phyloP scores from a whole-genome alignment of 257 asterid genomes.

The Perilla frutescens region DNA sequence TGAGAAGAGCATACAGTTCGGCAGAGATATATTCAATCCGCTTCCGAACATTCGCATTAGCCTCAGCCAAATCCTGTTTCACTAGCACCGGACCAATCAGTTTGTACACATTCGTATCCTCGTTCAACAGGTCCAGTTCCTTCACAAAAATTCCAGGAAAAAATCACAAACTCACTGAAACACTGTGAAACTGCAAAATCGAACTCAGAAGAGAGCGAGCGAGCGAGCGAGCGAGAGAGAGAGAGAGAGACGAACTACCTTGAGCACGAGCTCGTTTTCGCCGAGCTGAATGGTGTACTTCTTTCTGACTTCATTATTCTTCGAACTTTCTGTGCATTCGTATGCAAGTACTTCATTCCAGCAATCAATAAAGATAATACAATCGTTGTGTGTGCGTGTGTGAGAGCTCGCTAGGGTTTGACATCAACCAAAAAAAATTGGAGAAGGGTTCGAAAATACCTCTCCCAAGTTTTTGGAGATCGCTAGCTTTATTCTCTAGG shows the following conservation, averaged over 20 bases:
- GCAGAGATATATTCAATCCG: slow-evolving; percentile 92
- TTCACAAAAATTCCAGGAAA: slow-evolving; percentile 33
- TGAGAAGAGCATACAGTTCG: slow-evolving; percentile 64
- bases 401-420: slow-evolving; percentile 43
- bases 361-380: background rate
- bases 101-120: slow-evolving; percentile 92
- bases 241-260: slow-evolving; percentile 46
- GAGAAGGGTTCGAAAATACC: slow-evolving; percentile 37
- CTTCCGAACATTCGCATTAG: slow-evolving; percentile 94
- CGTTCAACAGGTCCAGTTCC: slow-evolving; percentile 90
- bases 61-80: slow-evolving; percentile 97
- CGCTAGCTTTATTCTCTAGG: slow-evolving; percentile 88
- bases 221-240: background rate
- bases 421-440: background rate
- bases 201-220: background rate
- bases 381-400: background rate
- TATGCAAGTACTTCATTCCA: slow-evolving; percentile 12
- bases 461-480: slow-evolving; percentile 81
- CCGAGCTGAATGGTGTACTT: slow-evolving; percentile 95
- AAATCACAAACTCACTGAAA: background rate
- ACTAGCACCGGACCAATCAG: slow-evolving; percentile 95
- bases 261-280: slow-evolving; percentile 94
- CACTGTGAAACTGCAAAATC: slow-evolving; percentile 13
- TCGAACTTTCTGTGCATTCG: slow-evolving; percentile 59
- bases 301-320: slow-evolving; percentile 91